These are phyloP conservation scores for Fusarium kyushuense DNA, from an alignment of 2,329 filamentous ascomycete genomes.

Conservation along the genomic window DNA sequence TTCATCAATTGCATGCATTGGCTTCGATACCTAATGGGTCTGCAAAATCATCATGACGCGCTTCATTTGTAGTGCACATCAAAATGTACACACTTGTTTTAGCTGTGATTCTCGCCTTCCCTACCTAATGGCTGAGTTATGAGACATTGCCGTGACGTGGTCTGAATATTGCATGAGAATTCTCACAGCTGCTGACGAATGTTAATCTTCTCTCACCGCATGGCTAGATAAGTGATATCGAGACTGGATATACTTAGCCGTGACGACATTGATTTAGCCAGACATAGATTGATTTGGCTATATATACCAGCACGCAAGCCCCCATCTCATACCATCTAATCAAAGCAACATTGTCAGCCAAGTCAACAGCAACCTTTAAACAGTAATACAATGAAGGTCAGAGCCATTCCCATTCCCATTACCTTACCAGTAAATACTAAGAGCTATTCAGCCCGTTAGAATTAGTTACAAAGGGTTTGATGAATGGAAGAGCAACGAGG, in stretches of 20 bases:
- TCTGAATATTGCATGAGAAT: neutral
- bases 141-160: neutral
- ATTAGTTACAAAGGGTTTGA: too few relatives aligned
- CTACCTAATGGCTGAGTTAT: fast-evolving
- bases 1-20: neutral
- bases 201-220: neutral
- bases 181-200: neutral
- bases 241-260: neutral
- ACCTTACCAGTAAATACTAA: too few relatives aligned
- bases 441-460: too few relatives aligned
- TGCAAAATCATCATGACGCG: neutral
- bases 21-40: neutral
- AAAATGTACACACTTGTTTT: neutral
- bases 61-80: neutral
- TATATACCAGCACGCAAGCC: neutral
- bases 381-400: too few relatives aligned
- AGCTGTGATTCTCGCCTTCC: neutral
- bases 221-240: neutral
- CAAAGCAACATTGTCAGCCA: too few relatives aligned
- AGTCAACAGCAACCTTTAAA: too few relatives aligned
- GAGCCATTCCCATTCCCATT: too few relatives aligned
- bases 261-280: neutral
- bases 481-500: too few relatives aligned
- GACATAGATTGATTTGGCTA: neutral
- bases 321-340: too few relatives aligned